phyloP scores from a whole-genome alignment of 2,329 filamentous ascomycete species.

The Pyrenophora tritici-repentis region DNA sequence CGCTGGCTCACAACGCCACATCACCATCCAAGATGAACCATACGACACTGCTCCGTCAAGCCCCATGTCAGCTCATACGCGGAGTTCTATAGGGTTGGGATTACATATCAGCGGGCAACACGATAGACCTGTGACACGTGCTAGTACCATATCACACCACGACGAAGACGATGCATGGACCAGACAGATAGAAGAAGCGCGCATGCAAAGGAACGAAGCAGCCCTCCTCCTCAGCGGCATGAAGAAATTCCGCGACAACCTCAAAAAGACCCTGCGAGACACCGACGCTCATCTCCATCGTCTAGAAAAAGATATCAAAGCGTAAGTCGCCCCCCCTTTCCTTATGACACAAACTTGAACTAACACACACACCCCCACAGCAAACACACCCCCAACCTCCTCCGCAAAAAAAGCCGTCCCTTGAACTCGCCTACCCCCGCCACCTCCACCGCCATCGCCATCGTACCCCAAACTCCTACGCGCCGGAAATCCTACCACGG shows the following conservation, averaged over 20 bases:
- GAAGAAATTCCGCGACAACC: slow-evolving; percentile 33
- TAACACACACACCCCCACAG: too few relatives aligned
- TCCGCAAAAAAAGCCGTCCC: slow-evolving; percentile 17
- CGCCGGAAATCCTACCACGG: slow-evolving; percentile 6
- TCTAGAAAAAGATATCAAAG: slow-evolving; percentile 31
- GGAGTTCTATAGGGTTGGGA: slow-evolving; percentile 10
- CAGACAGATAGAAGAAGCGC: slow-evolving; percentile 41
- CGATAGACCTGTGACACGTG: slow-evolving; percentile 27
- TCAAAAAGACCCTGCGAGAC: slow-evolving; percentile 41
- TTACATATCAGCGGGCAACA: slow-evolving; percentile 10
- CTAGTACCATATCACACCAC: slow-evolving; percentile 21
- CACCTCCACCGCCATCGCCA: not conserved
- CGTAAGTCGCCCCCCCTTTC: slow-evolving; percentile 14
- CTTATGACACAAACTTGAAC: too few relatives aligned
- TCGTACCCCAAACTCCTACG: slow-evolving; percentile 7
- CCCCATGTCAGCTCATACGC: slow-evolving; percentile 14
- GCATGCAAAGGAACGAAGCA: slow-evolving; percentile 41
- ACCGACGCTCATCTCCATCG: slow-evolving; percentile 41
- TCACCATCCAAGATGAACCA: slow-evolving; percentile 13
- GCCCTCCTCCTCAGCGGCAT: slow-evolving; percentile 41
- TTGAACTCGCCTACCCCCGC: slow-evolving; percentile 3
- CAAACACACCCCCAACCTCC: slow-evolving; percentile 13
- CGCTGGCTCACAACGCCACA: slow-evolving; percentile 13
- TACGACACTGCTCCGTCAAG: slow-evolving; percentile 18
- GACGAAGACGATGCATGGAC: slow-evolving; percentile 38